These are phyloP conservation scores for Phytopythium delawarense DNA, from an alignment of 352 stramenopile genomes.

Conservation along the genomic window DNA sequence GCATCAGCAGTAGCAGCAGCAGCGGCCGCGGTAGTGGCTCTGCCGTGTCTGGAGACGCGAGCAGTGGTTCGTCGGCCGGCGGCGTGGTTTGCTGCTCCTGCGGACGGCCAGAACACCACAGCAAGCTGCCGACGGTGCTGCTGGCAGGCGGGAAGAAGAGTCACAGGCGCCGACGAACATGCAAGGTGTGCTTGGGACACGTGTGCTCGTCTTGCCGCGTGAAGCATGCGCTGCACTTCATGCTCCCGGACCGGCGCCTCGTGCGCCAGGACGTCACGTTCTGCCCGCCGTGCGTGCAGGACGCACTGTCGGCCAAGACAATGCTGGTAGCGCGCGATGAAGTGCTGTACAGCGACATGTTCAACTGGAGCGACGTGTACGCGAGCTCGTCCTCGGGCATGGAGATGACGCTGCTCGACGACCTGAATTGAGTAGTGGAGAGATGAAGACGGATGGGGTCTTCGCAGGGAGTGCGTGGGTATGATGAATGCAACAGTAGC, in stretches of 20 bases:
- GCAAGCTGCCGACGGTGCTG: slow-evolving; percentile 10
- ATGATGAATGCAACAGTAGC: slow-evolving; percentile 1
- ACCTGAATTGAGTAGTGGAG: slow-evolving; percentile 21
- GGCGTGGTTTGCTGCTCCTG: neutral
- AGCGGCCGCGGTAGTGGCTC: slow-evolving; percentile 6
- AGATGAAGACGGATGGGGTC: neutral
- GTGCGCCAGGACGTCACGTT: slow-evolving; percentile 23
- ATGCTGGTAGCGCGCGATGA: slow-evolving; percentile 24
- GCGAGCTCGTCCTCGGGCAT: slow-evolving; percentile 19
- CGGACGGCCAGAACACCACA: slow-evolving; percentile 16
- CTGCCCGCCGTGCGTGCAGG: slow-evolving; percentile 16
- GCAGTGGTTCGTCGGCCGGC: neutral
- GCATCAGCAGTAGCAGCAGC: slow-evolving; percentile 12
- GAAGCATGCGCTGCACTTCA: slow-evolving; percentile 30
- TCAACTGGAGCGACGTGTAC: slow-evolving; percentile 27
- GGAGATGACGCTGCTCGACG: slow-evolving; percentile 15
- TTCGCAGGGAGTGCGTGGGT: slow-evolving; percentile 6
- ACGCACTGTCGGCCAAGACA: slow-evolving; percentile 18
- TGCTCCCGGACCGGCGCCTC: slow-evolving; percentile 24
- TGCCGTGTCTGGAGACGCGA: neutral
- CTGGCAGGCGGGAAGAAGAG: slow-evolving; percentile 6
- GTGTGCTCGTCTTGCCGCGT: slow-evolving; percentile 46
- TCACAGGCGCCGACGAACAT: slow-evolving; percentile 16
- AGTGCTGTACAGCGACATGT: slow-evolving; percentile 16
- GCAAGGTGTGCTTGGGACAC: slow-evolving; percentile 35